Evolutionary conservation across 2,329 filamentous ascomycete species (phyloP), one percentile per base, ranked within the genome.

Genomic region (Arthroderma sp.): DNA sequence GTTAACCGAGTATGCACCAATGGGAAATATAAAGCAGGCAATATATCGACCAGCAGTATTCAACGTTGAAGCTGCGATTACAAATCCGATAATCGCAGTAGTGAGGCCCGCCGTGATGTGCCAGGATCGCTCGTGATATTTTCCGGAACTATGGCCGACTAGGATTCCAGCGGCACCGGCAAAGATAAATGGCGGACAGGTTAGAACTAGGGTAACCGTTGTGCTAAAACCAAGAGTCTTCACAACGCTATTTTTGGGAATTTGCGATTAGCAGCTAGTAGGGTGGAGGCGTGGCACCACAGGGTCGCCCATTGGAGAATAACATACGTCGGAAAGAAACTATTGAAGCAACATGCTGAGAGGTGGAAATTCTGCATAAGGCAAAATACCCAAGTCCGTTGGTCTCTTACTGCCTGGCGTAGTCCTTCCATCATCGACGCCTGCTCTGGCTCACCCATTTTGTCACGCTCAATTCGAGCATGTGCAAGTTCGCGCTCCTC

Each of bases 361-460:
- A 75, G 58, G 53, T 76, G 71, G 53, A 74, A 70, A 55, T 75
- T 74, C 51, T 74, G 70, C 71, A 75, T 75, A 32, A 75, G 59
- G 4, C 66, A 68, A 49, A 75, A 70, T 3, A 77, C 55, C 66
- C 71, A 76, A 0, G 72, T 68, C 43, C 71, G 64, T 51, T 68
- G 69, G 47, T 77, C 74, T 8, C 54, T 55, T 43, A 66, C 62
- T 0, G 72, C 72, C 47, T 71, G 65, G 53, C 68, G 67, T 29
- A 75, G 63, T 3, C 73, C 73, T 3, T 65, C 62, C 64, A 60
- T 69, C 3, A 66, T 63, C 4, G 62, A 70, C 4, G 63, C 66
- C 36, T 69, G 69, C 29, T 69, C 68, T 44, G 61, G 56, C 4
- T 64, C 63, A n/a, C 66, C 67, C 5, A 75, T 65, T 5, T 71